These are phyloP conservation scores for Penicillium hesseltinei DNA, from an alignment of 2,329 filamentous ascomycete genomes.

Conservation along the genomic window DNA sequence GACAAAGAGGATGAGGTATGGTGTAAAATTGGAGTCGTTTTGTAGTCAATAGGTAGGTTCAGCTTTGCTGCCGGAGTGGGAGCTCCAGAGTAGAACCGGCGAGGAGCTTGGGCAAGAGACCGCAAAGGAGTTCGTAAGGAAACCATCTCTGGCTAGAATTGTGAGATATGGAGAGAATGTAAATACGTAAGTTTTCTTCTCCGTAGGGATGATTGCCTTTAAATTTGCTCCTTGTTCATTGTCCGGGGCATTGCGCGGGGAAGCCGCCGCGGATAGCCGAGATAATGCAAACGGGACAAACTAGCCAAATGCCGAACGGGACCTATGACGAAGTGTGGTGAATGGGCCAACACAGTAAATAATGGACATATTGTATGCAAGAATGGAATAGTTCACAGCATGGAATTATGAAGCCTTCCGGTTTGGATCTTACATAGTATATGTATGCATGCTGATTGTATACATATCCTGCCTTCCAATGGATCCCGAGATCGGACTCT, in stretches of 20 bases:
- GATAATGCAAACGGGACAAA: conserved; percentile 19
- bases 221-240: conserved; percentile 10
- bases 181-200: neutral
- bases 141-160: conserved; percentile 12
- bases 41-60: conserved; percentile 86
- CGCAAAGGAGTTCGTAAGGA: conserved; percentile 17
- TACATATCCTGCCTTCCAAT: neutral
- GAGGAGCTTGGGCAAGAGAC: conserved; percentile 17
- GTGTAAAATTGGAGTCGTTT: conserved; percentile 73
- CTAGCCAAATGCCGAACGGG: conserved; percentile 6
- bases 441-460: neutral
- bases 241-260: conserved; percentile 25
- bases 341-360: neutral
- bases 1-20: conserved; percentile 74
- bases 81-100: conserved; percentile 47
- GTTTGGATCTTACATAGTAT: neutral
- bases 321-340: conserved; percentile 9
- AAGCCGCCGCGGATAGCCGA: conserved; percentile 31
- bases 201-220: conserved; percentile 10
- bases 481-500: neutral
- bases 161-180: neutral
- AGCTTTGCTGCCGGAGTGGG: conserved; percentile 58
- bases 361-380: too few species aligned
- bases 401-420: too few species aligned
- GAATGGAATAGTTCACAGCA: too few species aligned